Evolutionary conservation across 306 rosid genomes (phyloP).

Genomic region (Lathyrus tuberosus): DNA sequence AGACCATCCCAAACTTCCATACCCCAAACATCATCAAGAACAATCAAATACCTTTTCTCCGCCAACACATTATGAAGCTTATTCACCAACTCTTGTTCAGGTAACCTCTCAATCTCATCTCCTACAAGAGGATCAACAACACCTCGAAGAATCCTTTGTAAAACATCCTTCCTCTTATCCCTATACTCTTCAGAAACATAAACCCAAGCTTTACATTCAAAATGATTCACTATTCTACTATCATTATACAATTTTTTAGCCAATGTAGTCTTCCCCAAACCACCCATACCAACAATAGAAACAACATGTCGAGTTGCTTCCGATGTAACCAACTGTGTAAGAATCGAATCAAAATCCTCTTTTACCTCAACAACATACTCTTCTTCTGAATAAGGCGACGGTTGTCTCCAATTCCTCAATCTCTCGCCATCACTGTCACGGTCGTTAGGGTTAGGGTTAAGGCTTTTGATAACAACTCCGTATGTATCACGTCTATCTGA

Average conservation of each 20-base stretch:
- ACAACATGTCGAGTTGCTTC: slow-evolving; percentile 39
- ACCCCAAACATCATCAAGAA: slow-evolving; percentile 51
- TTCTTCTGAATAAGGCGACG: slow-evolving; percentile 41
- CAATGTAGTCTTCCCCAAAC: slow-evolving; percentile 49
- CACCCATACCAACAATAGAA: slow-evolving; percentile 58
- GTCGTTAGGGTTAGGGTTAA: not conserved
- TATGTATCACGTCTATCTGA: slow-evolving; percentile 37
- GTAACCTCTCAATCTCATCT: slow-evolving; percentile 17
- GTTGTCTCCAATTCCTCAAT: slow-evolving; percentile 49
- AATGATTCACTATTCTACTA: slow-evolving; percentile 22
- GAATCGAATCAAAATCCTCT: slow-evolving; percentile 38
- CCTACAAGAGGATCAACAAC: slow-evolving; percentile 37
- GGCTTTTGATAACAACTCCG: slow-evolving; percentile 29
- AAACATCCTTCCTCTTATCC: slow-evolving; percentile 42
- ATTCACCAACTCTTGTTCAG: slow-evolving; percentile 44
- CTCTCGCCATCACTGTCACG: slow-evolving; percentile 1
- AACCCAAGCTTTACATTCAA: slow-evolving; percentile 51
- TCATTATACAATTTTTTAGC: slow-evolving; percentile 47
- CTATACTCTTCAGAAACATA: slow-evolving; percentile 48
- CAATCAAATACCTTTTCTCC: slow-evolving; percentile 49
- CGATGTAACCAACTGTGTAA: slow-evolving; percentile 26
- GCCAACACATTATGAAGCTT: slow-evolving; percentile 37
- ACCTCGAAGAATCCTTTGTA: slow-evolving; percentile 43
- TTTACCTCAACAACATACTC: slow-evolving; percentile 50
- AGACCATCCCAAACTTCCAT: slow-evolving; percentile 51